Evolutionary conservation across 139 green algal genomes (phyloP).

Genomic region (Closterium sp.): DNA sequence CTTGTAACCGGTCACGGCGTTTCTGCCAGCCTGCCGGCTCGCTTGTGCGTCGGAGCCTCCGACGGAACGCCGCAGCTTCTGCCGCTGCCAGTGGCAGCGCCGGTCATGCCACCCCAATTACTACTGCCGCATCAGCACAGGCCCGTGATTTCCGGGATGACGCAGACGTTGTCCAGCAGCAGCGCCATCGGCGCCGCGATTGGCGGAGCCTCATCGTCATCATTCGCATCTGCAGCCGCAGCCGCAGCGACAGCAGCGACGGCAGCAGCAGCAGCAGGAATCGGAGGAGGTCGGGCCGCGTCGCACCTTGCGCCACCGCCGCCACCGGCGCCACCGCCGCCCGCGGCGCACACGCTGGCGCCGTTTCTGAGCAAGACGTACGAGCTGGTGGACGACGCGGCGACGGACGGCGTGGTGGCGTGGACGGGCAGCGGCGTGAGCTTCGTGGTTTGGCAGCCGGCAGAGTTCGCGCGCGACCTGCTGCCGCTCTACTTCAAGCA

Average conservation of each 20-base stretch:
- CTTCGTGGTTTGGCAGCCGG: conserved; percentile 87
- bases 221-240: not conserved
- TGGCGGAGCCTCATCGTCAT: too few relatives aligned
- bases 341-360: not conserved
- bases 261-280: not conserved
- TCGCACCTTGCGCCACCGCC: not conserved
- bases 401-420: conserved; percentile 75
- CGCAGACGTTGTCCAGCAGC: not conserved
- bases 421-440: conserved; percentile 78
- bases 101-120: not conserved
- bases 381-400: conserved; percentile 83
- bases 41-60: not conserved
- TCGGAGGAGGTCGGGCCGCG: not conserved
- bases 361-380: conserved; percentile 66
- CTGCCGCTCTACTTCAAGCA: conserved; percentile 94
- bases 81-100: too few relatives aligned
- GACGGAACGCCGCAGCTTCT: not conserved
- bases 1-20: not conserved
- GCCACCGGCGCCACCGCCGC: not conserved
- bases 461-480: conserved; percentile 83
- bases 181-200: too few relatives aligned
- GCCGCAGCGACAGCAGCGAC: not conserved
- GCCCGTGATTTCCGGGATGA: not conserved
- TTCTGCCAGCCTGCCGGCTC: not conserved
- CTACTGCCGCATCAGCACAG: not conserved